Evolutionary conservation across 139 green algal species (phyloP), one percentile per base, ranked within the genome.

Genomic region (Auxenochlorella pyrenoidosa): DNA sequence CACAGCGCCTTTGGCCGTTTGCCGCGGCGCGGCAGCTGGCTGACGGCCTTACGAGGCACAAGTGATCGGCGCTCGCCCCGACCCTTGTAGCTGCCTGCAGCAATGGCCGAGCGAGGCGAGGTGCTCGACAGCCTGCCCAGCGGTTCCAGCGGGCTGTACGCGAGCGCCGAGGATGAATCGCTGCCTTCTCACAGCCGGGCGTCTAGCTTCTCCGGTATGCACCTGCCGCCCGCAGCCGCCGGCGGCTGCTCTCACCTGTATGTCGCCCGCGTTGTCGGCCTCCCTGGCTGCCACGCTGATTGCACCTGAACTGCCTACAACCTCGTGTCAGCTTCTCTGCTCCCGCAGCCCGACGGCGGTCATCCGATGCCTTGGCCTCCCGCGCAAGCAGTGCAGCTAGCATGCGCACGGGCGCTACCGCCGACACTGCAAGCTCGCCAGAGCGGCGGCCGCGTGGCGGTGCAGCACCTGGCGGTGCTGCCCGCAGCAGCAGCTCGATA

Each of bases 351-450:
- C n/a, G 30, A 19, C 80, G 41, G 18, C 63, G 63, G 40, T 44
- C 59, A 21, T 85, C 80, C 0, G 60, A 47, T 8, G 80, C 72
- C 10, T 13, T 58, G 0, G 40, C 16, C 3, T 85, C 80, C 0
- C 80, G 43, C 5, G 30, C 60, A 16, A 85, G 80, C 60, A 85
- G 80, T 63, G 63, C 32, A 2, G 63, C 80, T 28, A 85, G 80
- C 80, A 63, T 51, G 38, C 58, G 78, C 44, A 66, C 30, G 16
- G 73, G 21, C 26, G 24, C 32, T 2, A 24, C 10, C 3, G 32
- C 38, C 4, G 80, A 85, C 63, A 85, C 80, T 24, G 80, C 63
- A 66, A 75, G 60, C 80, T 76, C 63, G 10, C 60, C 80, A 44
- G 34, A 70, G 30, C 80, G 40, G 15, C 63, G 59, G 0, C 40